Percentiles rank a stretch among this genome's conserved stretches.
These are phyloP conservation scores for Salpingoeca rosetta DNA, from an alignment of 78 protist species.

Conservation along the genomic window DNA sequence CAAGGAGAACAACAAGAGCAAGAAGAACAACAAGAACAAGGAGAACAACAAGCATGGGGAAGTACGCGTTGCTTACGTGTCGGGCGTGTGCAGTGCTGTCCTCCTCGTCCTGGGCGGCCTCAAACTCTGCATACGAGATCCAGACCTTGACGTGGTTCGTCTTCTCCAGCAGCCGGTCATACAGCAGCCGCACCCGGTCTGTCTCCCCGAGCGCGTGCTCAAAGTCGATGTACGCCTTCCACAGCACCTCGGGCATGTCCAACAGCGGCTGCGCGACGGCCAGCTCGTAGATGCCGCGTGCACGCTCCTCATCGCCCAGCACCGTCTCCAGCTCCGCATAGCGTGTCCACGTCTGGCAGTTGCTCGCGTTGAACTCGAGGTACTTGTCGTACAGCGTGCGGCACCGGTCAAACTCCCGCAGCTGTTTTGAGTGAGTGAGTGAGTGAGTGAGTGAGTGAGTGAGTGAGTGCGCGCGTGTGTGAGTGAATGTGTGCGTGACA, in stretches of 20 bases:
- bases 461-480: no score
- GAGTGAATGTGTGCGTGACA: no score
- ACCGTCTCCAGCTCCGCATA: constrained; percentile 74
- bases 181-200: constrained; percentile 53
- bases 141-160: constrained; percentile 75
- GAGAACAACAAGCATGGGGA: no score
- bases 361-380: constrained; percentile 59
- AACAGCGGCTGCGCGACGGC: constrained; percentile 75
- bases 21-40: background rate
- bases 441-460: background rate
- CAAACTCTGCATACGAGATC: constrained; percentile 61
- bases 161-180: constrained; percentile 57
- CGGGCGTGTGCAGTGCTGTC: background rate
- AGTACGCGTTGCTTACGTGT: no score
- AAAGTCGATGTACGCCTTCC: constrained; percentile 69
- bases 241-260: constrained; percentile 86
- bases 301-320: constrained; percentile 68
- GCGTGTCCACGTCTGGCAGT: constrained; percentile 70
- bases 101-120: constrained; percentile 1
- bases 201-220: constrained; percentile 48
- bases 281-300: constrained; percentile 75
- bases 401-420: constrained; percentile 78
- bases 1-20: no score
- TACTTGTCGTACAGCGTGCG: constrained; percentile 72
- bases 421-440: constrained; percentile 5